phyloP scores from a whole-genome alignment of 2,329 filamentous ascomycete genomes.

The Pestalotiopsis fici region DNA sequence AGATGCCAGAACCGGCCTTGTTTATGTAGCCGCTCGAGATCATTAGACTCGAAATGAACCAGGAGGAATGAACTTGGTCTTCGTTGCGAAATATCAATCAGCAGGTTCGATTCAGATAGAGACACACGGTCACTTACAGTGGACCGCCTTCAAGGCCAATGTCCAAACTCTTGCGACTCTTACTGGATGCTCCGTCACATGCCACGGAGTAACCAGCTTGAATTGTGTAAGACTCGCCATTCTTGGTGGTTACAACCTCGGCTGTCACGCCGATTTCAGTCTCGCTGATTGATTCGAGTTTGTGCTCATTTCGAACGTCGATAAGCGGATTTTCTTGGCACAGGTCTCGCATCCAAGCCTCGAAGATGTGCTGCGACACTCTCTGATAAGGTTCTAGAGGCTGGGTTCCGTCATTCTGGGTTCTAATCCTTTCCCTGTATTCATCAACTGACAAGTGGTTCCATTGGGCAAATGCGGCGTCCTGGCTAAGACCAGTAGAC shows the following conservation, averaged over 20 bases:
- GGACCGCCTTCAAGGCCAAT: not conserved
- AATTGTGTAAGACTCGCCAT: not conserved
- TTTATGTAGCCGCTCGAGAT: not conserved
- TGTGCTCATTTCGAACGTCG: not conserved
- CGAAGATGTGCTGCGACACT: not conserved
- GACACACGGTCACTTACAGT: not conserved
- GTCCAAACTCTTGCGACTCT: not conserved
- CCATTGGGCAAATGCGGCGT: not conserved
- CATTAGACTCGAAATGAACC: not conserved
- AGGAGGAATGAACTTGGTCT: not conserved
- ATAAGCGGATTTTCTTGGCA: not conserved
- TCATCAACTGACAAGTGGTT: not conserved
- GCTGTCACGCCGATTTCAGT: not conserved
- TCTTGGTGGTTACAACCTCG: not conserved
- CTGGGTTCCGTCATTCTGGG: not conserved
- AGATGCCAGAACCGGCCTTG: not conserved
- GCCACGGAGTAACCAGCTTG: not conserved
- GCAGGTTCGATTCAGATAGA: not conserved
- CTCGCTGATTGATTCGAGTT: not conserved
- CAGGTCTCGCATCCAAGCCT: not conserved
- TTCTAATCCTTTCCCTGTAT: not conserved
- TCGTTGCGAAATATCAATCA: not conserved
- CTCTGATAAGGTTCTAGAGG: not conserved
- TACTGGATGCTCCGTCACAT: not conserved
- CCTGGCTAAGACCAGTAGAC: not conserved